Percentiles rank a stretch among this genome's conserved stretches.
These are phyloP conservation scores for Mitragyna speciosa DNA, from an alignment of 257 asterid genomes.

Conservation along the genomic window DNA sequence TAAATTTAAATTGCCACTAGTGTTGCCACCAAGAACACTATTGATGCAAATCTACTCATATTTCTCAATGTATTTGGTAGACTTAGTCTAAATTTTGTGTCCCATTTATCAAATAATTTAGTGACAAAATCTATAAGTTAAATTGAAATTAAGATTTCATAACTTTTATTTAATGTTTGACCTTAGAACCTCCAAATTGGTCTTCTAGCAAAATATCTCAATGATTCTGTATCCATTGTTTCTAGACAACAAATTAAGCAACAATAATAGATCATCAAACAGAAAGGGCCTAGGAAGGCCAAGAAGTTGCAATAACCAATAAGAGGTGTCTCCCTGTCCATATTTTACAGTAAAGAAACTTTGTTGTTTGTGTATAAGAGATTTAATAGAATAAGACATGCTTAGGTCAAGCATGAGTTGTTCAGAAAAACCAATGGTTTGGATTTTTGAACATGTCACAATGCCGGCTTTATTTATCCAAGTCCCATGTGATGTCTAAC, in stretches of 20 bases:
- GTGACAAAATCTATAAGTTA: neutral
- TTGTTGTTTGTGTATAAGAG: conserved; percentile 2
- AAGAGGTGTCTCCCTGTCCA: conserved; percentile 12
- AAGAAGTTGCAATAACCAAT: neutral
- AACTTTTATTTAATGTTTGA: neutral
- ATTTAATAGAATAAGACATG: neutral
- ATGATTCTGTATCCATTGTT: conserved; percentile 8
- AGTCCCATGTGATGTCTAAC: conserved; percentile 25
- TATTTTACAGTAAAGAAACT: neutral
- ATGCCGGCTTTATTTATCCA: neutral
- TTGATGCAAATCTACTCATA: neutral
- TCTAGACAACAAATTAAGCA: neutral
- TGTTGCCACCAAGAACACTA: conserved; percentile 6
- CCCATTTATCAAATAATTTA: neutral
- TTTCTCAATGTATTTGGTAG: neutral
- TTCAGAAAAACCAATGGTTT: conserved; percentile 16
- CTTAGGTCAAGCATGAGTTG: conserved; percentile 19
- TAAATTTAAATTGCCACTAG: neutral
- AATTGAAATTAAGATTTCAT: neutral
- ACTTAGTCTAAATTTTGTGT: neutral
- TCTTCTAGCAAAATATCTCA: neutral
- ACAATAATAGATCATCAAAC: neutral
- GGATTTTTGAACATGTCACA: conserved; percentile 13
- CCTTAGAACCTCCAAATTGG: neutral
- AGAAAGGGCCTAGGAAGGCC: conserved; percentile 1